phyloP scores from a whole-genome alignment of 2,329 filamentous ascomycete genomes.

The Paecilomyces sp. region DNA sequence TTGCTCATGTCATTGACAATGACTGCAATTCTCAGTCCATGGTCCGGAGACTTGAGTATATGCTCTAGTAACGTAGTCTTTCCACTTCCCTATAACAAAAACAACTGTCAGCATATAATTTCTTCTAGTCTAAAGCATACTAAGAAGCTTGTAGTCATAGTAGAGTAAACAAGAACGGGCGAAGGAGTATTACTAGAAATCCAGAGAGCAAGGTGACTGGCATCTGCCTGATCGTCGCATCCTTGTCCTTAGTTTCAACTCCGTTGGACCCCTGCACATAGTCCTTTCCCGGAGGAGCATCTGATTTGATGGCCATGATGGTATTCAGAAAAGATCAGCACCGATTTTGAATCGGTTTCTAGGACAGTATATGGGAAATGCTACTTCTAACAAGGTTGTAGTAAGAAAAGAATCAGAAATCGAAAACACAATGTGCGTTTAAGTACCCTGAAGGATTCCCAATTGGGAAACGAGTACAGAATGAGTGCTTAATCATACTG shows the following conservation, averaged over 20 bases:
- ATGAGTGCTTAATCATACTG: not conserved
- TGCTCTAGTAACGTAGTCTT: slow-evolving; percentile 66
- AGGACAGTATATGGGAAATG: not conserved
- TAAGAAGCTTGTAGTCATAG: not conserved
- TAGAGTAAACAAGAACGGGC: not conserved
- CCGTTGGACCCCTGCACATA: not conserved
- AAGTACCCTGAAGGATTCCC: not conserved
- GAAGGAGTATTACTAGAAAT: slow-evolving; percentile 40
- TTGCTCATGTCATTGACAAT: slow-evolving; percentile 67
- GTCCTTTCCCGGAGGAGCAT: not conserved
- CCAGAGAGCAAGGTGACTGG: slow-evolving; percentile 57
- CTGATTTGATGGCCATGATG: not conserved
- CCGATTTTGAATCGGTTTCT: not conserved
- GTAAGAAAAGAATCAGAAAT: not conserved
- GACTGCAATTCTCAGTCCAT: slow-evolving; percentile 62
- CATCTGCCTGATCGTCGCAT: slow-evolving; percentile 19
- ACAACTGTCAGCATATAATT: not conserved
- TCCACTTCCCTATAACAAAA: slow-evolving; percentile 50
- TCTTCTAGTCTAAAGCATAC: too few species aligned
- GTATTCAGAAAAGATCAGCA: not conserved
- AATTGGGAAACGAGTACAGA: not conserved
- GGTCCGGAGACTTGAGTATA: slow-evolving; percentile 56
- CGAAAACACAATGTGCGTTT: not conserved
- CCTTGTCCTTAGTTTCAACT: not conserved
- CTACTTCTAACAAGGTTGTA: not conserved